Base-by-base conservation (phyloP, 129 eudicot species). In the Artemisia tridentata region DNA sequence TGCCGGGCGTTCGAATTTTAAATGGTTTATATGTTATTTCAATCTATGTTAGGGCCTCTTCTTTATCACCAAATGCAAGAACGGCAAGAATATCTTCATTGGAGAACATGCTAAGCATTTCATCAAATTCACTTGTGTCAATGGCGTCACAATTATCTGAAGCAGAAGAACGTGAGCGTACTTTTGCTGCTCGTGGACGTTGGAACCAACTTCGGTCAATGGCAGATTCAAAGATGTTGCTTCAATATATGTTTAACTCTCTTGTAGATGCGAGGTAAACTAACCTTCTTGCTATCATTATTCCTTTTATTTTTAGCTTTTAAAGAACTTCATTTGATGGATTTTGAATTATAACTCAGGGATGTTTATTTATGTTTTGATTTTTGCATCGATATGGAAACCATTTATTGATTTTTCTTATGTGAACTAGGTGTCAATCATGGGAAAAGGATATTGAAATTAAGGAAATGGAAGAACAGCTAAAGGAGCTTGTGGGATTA, bases 121-220 rank as follows among this genome's bases (percentile, higher is more conserved):
- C 99, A 58, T 93, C 99, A 56, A 90, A 90, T 80, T 93, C 99
- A 61, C 96, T 93, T 27, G 97, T 93, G 21, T 82, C 97, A 11
- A 93, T 93, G 99, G 99, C 99, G 77, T 93, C 99, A 43, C 99
- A 93, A 82, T 89, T 93, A 65, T 93, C 99, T 12, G 99, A 93
- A 74, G 99, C 99, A 51, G 99, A 93, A 84, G 99, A 93, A 77
- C 82, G 99, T 13, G 99, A 93, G 52, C 97, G 97, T n/a, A 84
- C 85, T 54, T 86, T 87, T 58, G 79, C 83, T 67, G 85, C 51
- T 27, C 99, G 97, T 63, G 97, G 99, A 20, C 95, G 96, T 45
- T 93, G 95, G 92, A 87, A 89, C 80, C 99, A 93, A 72, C 76
- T 93, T 14, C 90, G 97, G n/a, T 90, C 99, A 45, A 90, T 93